Evolutionary conservation across 495 filamentous ascomycete species (phyloP).

Genomic region (Hypoxylon fragiforme): DNA sequence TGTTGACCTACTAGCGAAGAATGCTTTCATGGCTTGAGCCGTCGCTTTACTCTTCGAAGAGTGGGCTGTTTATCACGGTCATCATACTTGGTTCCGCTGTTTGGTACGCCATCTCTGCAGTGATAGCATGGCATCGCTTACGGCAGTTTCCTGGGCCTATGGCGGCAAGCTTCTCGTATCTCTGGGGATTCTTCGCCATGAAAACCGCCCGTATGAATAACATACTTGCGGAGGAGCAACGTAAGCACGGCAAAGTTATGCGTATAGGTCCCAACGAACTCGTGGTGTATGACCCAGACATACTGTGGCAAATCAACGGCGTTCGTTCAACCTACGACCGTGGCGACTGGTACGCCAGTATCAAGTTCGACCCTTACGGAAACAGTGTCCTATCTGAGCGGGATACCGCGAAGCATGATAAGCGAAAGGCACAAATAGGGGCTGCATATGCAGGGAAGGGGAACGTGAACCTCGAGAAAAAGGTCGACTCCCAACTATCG

Average conservation of each 20-base stretch:
- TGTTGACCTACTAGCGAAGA: too few relatives aligned
- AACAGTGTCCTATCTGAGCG: conserved; percentile 45
- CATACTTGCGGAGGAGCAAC: conserved; percentile 30
- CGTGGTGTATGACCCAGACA: conserved; percentile 43
- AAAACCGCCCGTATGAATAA: conserved; percentile 18
- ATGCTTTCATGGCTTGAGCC: conserved; percentile 2
- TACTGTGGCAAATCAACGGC: conserved; percentile 38
- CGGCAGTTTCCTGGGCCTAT: conserved; percentile 56
- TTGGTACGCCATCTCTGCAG: conserved; percentile 17
- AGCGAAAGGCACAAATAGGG: conserved; percentile 42
- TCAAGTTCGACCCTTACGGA: conserved; percentile 40
- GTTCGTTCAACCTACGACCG: conserved; percentile 42
- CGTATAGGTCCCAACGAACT: conserved; percentile 58
- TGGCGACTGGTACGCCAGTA: conserved; percentile 38
- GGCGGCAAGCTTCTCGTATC: conserved; percentile 55
- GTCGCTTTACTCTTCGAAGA: neutral
- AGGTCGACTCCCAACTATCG: conserved; percentile 49
- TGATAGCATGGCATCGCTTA: conserved; percentile 37
- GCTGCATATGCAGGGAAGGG: conserved; percentile 56
- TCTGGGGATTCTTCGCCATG: conserved; percentile 47
- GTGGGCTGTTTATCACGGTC: neutral
- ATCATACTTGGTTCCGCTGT: neutral
- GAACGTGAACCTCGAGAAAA: conserved; percentile 46
- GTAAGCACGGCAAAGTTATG: conserved; percentile 52
- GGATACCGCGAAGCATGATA: conserved; percentile 46